These are phyloP conservation scores for Aquilaria yunnanensis DNA, from an alignment of 345 rosid species.

Conservation along the genomic window DNA sequence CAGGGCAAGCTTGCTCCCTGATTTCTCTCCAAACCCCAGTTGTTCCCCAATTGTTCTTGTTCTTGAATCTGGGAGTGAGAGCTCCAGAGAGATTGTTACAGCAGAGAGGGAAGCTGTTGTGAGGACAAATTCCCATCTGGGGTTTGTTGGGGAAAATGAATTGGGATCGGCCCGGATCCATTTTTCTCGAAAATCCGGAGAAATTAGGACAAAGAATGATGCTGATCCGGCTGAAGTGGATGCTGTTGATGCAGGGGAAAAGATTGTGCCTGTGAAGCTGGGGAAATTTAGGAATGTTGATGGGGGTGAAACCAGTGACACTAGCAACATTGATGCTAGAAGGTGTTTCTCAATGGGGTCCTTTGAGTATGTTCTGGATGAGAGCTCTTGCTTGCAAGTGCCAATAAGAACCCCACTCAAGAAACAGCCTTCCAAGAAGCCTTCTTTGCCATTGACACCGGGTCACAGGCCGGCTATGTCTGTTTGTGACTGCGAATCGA, in stretches of 20 bases:
- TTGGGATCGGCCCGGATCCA: constrained; percentile 41
- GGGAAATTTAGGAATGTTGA: constrained; percentile 82
- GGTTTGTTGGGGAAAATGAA: constrained; percentile 26
- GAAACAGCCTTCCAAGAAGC: constrained; percentile 53
- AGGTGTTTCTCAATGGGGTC: constrained; percentile 98
- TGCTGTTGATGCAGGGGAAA: constrained; percentile 38
- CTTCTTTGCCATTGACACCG: constrained; percentile 40
- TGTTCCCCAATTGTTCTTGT: constrained; percentile 62
- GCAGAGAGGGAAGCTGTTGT: constrained; percentile 43
- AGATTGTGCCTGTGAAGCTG: constrained; percentile 78
- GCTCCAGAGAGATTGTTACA: constrained; percentile 56
- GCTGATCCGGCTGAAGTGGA: constrained; percentile 14
- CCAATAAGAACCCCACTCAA: constrained; percentile 55
- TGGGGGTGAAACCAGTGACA: constrained; percentile 40
- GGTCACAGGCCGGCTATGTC: constrained; percentile 71
- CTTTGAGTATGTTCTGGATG: constrained; percentile 93
- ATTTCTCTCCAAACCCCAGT: constrained; percentile 41
- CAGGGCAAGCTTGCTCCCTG: constrained; percentile 68
- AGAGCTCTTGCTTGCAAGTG: constrained; percentile 62
- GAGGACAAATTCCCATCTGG: constrained; percentile 38
- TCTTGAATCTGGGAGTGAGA: constrained; percentile 90
- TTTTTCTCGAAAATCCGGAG: constrained; percentile 27
- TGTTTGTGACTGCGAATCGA: constrained; percentile 58
- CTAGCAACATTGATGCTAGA: constrained; percentile 48
- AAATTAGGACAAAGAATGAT: constrained; percentile 25